A percentile compares a stretch with the other conserved stretches of the same genome.
These are phyloP conservation scores for Calonectria fujianensis DNA, from an alignment of 2,329 filamentous ascomycete genomes.

Conservation along the genomic window DNA sequence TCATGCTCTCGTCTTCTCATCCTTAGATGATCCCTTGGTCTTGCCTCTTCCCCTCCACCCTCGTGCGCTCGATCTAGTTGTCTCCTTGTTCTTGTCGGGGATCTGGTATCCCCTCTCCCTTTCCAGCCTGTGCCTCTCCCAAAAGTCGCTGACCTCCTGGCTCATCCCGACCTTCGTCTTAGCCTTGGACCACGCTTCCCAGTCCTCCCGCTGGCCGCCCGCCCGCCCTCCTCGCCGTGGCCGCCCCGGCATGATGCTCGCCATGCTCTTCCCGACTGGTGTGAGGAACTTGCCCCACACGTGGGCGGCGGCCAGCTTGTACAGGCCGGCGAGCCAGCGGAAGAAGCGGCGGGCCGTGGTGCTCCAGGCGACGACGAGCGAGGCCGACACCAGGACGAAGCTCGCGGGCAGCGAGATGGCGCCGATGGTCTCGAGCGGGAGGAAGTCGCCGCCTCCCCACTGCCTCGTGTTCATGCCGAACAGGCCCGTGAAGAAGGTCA, in stretches of 20 bases:
- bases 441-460: constrained; percentile 72
- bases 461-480: constrained; percentile 80
- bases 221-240: constrained; percentile 32
- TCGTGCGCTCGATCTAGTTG: constrained; percentile 23
- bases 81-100: constrained; percentile 61
- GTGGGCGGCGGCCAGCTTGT: constrained; percentile 46
- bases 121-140: constrained; percentile 63
- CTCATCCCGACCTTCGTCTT: constrained; percentile 39
- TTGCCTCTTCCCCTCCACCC: constrained; percentile 24
- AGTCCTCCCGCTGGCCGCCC: constrained; percentile 45
- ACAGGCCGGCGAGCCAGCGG: constrained; percentile 48
- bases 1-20: constrained; percentile 31
- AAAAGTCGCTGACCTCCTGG: constrained; percentile 64
- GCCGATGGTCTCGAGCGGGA: constrained; percentile 67
- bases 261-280: constrained; percentile 46
- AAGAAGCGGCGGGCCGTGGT: constrained; percentile 62
- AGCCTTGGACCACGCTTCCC: constrained; percentile 34
- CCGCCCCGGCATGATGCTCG: constrained; percentile 45
- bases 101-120: constrained; percentile 63
- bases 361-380: constrained; percentile 75
- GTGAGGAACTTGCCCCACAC: constrained; percentile 50
- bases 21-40: constrained; percentile 26
- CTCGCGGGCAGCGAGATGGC: constrained; percentile 69
- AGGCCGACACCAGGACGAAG: constrained; percentile 67
- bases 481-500: constrained; percentile 79